These are phyloP conservation scores for Globisporangium ultimum DNA, from an alignment of 352 stramenopile genomes.

Conservation along the genomic window DNA sequence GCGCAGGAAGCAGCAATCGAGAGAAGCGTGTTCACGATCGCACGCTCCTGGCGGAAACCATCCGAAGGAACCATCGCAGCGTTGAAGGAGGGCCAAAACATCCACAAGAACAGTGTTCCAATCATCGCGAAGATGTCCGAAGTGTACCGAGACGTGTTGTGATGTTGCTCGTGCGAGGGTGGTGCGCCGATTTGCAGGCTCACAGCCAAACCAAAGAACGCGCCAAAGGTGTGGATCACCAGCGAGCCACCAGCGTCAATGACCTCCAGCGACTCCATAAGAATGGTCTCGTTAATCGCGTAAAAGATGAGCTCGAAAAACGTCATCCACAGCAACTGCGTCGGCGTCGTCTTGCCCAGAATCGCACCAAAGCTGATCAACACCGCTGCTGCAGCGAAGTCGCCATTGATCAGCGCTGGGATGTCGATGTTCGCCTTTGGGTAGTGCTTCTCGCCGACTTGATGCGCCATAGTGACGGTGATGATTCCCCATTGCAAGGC, in stretches of 20 bases:
- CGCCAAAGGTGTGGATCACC: conserved; percentile 85
- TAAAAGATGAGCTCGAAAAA: conserved; percentile 78
- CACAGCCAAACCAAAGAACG: conserved; percentile 78
- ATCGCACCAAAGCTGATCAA: conserved; percentile 81
- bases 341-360: conserved; percentile 70
- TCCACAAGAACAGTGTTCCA: conserved; percentile 84
- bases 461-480: conserved; percentile 51
- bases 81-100: conserved; percentile 89
- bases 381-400: conserved; percentile 74
- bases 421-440: conserved; percentile 53
- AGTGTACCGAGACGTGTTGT: conserved; percentile 67
- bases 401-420: conserved; percentile 66
- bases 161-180: conserved; percentile 24
- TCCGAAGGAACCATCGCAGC: conserved; percentile 50
- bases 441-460: conserved; percentile 46
- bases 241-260: conserved; percentile 80
- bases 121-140: conserved; percentile 82
- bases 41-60: conserved; percentile 64
- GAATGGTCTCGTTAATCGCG: conserved; percentile 74
- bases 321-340: conserved; percentile 74
- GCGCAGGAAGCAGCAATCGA: conserved; percentile 61
- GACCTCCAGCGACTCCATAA: conserved; percentile 47
- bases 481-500: conserved; percentile 72
- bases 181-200: conserved; percentile 55
- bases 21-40: conserved; percentile 76